Base-by-base conservation (phyloP, 108 stramenopile species). In the Fragilaria radians region DNA sequence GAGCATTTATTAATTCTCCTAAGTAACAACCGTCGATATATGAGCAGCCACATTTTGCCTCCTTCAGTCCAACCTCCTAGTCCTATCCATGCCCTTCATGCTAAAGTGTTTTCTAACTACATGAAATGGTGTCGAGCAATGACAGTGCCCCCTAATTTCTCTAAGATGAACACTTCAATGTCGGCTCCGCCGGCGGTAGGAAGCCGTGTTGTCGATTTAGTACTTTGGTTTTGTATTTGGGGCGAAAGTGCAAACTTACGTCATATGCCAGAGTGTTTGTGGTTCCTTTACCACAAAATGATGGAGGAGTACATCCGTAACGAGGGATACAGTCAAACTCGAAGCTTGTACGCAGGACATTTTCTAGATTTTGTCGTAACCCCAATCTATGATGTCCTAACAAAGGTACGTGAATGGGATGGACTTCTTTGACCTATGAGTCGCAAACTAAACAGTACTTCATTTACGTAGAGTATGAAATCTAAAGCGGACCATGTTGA, bases 281-380 rank as follows among this genome's bases (percentile, higher is more conserved):
- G 95, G 88, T 99, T 93, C 64, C 70, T 99, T 27, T 99, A 95
- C 68, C 98, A 99, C 73, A 96, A 96, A 63, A 94, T 90, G 88
- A 95, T 94, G 95, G 92, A 94, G 63, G 89, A 88, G 58, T 92
- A 85, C 66, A 82, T 72, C 46, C 60, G 52, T 62, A 74, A 72
- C 46, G 80, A 83, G 48, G 72, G 83, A 32, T 72, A 73, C 63
- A 78, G 68, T 1, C 80, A 88, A 52, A 86, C 80, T n/a, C 73
- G 86, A 29, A 85, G 88, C 62, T 78, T 95, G 53, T 95, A 98
- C 75, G 91, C 95, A 5, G 97, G 96, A 0, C 95, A 95, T 70
- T 98, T 78, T 66, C 66, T 98, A 59, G 95, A 96, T 76, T 85
- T 82, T 71, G 95, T 95, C 23, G 84, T 98, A 21, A 68, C 81